Evolutionary conservation across 2,329 filamentous ascomycete genomes (phyloP), one percentile per base, ranked within the genome.

Genomic region (Cryoendolithus antarcticus): DNA sequence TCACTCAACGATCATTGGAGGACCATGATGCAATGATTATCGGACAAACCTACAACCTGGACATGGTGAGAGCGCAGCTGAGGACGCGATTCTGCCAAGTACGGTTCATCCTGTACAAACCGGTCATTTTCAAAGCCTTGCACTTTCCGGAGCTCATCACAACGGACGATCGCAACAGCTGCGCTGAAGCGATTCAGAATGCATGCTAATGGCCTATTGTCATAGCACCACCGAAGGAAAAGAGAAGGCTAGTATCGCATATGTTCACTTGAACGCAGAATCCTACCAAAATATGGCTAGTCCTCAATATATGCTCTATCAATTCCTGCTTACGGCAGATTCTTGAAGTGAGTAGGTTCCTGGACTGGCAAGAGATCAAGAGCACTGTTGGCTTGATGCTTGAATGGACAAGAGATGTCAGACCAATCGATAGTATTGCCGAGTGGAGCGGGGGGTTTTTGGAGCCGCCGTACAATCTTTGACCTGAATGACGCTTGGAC

Each of bases 241-340:
- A 69, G 51, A 79, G 78, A 55, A 61, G 74, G 30, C 62, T 79
- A 4, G 58, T 79, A 1, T 74, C 75, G 1, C 69, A 71, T 40
- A 49, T 73, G 1, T 78, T 76, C 50, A 72, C 74, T 40, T 78
- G 75, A 69, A 74, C 72, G 6, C 73, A 77, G 46, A 76, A 75
- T 42, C 63, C 78, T 30, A 62, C 78, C 32, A 70, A 70, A 3
- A 69, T 77, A 19, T 58, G 79, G 24, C 48, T 79, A 31, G 60
- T 78, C 12, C 51, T 79, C 29, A 68, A 74, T 32, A 60, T 77
- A 44, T 70, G 69, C 9, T 62, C 61, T n/a, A 67, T 70, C 40
- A 67, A 72, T 34, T 63, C 65, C 1, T 66, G 71, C 42, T 50
- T 79, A 30, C 48, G 57, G 21, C 57, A 63, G 12, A 71, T 77